These are phyloP conservation scores for Cryphonectria nitschkei DNA, from an alignment of 2,329 filamentous ascomycete species.

Conservation along the genomic window DNA sequence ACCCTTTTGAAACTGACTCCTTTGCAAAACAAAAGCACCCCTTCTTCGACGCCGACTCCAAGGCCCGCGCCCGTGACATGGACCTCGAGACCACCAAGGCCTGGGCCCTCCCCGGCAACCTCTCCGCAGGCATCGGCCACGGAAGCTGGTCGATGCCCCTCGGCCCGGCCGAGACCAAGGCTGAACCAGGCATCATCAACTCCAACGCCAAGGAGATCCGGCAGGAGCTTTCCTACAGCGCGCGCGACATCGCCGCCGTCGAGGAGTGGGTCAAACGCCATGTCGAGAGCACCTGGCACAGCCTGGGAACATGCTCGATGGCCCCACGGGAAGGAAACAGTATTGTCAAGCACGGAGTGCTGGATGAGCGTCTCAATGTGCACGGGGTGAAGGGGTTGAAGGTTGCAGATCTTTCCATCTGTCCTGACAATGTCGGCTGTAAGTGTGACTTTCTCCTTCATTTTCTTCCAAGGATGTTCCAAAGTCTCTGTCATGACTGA, in stretches of 20 bases:
- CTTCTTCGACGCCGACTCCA: constrained; percentile 71
- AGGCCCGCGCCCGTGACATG: constrained; percentile 72
- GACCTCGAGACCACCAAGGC: constrained; percentile 75
- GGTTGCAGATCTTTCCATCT: constrained; percentile 76
- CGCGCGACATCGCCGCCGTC: constrained; percentile 63
- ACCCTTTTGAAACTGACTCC: constrained; percentile 34
- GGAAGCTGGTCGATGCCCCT: constrained; percentile 70
- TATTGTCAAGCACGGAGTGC: constrained; percentile 78
- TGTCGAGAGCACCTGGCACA: constrained; percentile 77
- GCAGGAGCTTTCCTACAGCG: constrained; percentile 68
- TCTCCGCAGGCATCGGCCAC: constrained; percentile 73
- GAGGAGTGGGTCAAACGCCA: constrained; percentile 67
- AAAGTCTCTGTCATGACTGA: no score
- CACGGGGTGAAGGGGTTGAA: constrained; percentile 78
- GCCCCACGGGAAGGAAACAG: constrained; percentile 75
- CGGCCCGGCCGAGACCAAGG: constrained; percentile 54
- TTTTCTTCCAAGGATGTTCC: no score
- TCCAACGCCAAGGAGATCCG: constrained; percentile 64
- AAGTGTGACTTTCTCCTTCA: constrained; percentile 40
- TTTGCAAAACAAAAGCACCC: constrained; percentile 58
- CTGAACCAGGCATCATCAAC: constrained; percentile 56
- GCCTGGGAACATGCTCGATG: constrained; percentile 73
- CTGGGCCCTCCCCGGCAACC: constrained; percentile 74
- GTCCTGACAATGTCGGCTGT: constrained; percentile 77
- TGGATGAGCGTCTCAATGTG: constrained; percentile 78